phyloP scores from a whole-genome alignment of 1,284 basidiomycete species.

The Crucibulum cyathiforme region DNA sequence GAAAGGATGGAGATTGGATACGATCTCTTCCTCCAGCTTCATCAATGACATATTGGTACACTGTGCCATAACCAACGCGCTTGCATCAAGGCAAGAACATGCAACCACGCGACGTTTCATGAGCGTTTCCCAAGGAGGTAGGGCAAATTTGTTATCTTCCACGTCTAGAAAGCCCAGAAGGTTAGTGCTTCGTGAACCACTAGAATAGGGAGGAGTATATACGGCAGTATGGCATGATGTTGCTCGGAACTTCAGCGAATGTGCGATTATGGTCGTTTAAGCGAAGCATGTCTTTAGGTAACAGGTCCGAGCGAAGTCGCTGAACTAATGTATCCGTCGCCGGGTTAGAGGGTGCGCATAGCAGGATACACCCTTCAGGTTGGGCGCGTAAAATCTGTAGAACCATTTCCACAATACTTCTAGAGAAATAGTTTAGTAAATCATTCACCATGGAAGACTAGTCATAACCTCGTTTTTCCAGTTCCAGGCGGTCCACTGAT shows the following conservation, averaged over 20 bases:
- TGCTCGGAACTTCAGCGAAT: slow-evolving; percentile 50
- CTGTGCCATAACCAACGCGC: slow-evolving; percentile 45
- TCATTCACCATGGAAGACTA: not conserved
- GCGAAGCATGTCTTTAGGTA: slow-evolving; percentile 49
- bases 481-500: slow-evolving; percentile 55
- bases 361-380: slow-evolving; percentile 48
- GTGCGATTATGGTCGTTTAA: slow-evolving; percentile 52
- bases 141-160: slow-evolving; percentile 46
- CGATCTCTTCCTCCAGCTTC: slow-evolving; percentile 43
- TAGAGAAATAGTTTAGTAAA: slow-evolving; percentile 10
- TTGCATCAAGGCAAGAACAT: slow-evolving; percentile 49
- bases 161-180: slow-evolving; percentile 30
- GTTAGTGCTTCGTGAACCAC: not conserved
- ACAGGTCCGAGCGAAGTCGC: slow-evolving; percentile 41
- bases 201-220: slow-evolving; percentile 14
- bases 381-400: slow-evolving; percentile 50
- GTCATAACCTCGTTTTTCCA: slow-evolving; percentile 48
- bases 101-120: slow-evolving; percentile 51
- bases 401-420: slow-evolving; percentile 52
- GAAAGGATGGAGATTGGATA: slow-evolving; percentile 41
- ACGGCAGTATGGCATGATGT: slow-evolving; percentile 50
- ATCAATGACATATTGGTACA: slow-evolving; percentile 47
- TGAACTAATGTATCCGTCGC: slow-evolving; percentile 52
- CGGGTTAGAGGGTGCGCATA: slow-evolving; percentile 54
- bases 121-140: slow-evolving; percentile 49